phyloP scores from a whole-genome alignment of 2,329 filamentous ascomycete genomes.

The Exserohilum rostratum region DNA sequence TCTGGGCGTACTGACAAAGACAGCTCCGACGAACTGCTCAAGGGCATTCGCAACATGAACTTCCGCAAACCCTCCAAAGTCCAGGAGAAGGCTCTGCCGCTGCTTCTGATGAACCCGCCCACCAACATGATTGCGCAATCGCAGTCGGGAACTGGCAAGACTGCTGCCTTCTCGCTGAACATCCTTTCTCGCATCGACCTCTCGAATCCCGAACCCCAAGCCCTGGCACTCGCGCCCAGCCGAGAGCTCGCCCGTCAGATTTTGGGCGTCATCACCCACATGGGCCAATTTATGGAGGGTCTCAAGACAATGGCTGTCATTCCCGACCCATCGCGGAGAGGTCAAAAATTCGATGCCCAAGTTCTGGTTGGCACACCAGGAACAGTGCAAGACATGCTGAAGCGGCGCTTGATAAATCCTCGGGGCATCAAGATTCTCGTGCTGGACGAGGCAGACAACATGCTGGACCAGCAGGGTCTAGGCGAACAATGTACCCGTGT shows the following conservation, averaged over 20 bases:
- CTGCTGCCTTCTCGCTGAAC: slow-evolving; percentile 92
- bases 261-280: slow-evolving; percentile 78
- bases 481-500: slow-evolving; percentile 94
- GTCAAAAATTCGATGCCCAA: slow-evolving; percentile 72
- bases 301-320: slow-evolving; percentile 82
- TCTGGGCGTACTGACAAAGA: slow-evolving; percentile 16
- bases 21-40: slow-evolving; percentile 53
- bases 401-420: slow-evolving; percentile 74
- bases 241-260: slow-evolving; percentile 96
- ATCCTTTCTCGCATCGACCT: slow-evolving; percentile 87
- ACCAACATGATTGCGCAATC: slow-evolving; percentile 96
- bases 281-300: slow-evolving; percentile 82
- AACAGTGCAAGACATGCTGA: slow-evolving; percentile 86
- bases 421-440: slow-evolving; percentile 80
- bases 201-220: slow-evolving; percentile 74
- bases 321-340: slow-evolving; percentile 74
- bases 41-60: slow-evolving; percentile 78
- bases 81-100: slow-evolving; percentile 89
- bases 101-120: slow-evolving; percentile 86
- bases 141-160: slow-evolving; percentile 99
- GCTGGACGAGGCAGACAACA: slow-evolving; percentile 97
- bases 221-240: slow-evolving; percentile 86
- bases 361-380: slow-evolving; percentile 93
- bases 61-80: slow-evolving; percentile 98
- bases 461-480: slow-evolving; percentile 93